Percentiles rank a stretch among this genome's conserved stretches.
These are phyloP conservation scores for Alternaria longipes DNA, from an alignment of 2,329 filamentous ascomycete species.

Conservation along the genomic window DNA sequence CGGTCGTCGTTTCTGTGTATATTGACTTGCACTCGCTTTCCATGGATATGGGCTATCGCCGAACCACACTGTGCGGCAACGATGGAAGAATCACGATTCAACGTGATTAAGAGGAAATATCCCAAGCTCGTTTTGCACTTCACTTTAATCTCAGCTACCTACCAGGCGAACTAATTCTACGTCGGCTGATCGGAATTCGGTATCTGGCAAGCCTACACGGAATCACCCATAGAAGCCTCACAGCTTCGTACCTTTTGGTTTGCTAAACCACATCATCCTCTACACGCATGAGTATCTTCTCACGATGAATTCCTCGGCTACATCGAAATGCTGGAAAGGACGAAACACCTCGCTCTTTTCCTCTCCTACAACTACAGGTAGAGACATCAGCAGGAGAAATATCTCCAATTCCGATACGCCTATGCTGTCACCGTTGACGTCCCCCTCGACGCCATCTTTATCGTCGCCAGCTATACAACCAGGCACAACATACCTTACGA, in stretches of 20 bases:
- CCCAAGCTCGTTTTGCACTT: neutral
- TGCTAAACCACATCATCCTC: neutral
- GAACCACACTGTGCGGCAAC: neutral
- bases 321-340: neutral
- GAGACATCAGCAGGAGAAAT: too few relatives aligned
- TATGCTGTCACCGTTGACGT: too few relatives aligned
- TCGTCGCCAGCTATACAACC: too few relatives aligned
- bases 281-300: neutral
- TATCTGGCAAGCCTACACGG: neutral
- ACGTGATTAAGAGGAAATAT: neutral
- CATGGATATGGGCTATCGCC: neutral
- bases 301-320: neutral
- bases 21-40: neutral
- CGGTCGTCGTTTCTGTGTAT: neutral
- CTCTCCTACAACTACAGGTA: rapidly evolving
- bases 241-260: neutral
- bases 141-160: neutral
- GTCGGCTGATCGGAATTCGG: neutral
- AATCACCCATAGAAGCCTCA: neutral
- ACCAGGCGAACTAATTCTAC: neutral
- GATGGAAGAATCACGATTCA: neutral
- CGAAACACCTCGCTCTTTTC: neutral
- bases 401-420: too few relatives aligned
- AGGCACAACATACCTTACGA: too few relatives aligned
- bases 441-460: too few relatives aligned